Evolutionary conservation across 495 filamentous ascomycete species (phyloP).

Genomic region (Thermochaetoides thermophila): DNA sequence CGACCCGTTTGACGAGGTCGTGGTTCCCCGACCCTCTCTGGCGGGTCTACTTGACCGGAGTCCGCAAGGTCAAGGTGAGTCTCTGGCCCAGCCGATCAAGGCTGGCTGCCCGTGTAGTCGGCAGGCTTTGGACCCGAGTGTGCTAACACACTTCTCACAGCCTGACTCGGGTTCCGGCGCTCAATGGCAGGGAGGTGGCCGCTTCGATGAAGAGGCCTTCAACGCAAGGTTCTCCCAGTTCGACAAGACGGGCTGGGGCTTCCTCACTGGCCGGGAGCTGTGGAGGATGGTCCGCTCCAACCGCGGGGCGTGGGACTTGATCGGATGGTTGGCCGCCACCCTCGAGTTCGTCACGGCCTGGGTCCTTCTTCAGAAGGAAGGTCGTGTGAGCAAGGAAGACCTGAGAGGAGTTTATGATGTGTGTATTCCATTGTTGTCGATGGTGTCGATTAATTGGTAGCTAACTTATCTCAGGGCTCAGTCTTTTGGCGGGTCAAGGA

Average conservation of each 20-base stretch:
- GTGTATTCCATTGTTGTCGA: too few species aligned
- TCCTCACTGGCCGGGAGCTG: constrained; percentile 7
- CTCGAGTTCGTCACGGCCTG: constrained; percentile 35
- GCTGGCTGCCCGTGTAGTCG: too few species aligned
- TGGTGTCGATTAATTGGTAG: too few species aligned
- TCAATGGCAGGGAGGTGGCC: constrained; percentile 40
- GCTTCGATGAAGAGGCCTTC: constrained; percentile 39
- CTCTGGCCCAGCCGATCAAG: too few species aligned
- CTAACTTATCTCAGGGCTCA: constrained; percentile 9
- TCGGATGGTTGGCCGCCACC: constrained; percentile 18
- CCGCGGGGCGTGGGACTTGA: constrained; percentile 12
- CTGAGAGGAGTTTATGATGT: constrained; percentile 28
- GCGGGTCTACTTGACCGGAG: constrained; percentile 31
- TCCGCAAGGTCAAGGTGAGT: constrained; percentile 35
- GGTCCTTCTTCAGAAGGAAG: constrained; percentile 33
- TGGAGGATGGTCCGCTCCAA: constrained; percentile 10
- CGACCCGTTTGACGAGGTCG: constrained; percentile 26
- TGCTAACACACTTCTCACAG: too few species aligned
- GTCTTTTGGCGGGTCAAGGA: constrained; percentile 21
- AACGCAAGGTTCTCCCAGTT: constrained; percentile 46
- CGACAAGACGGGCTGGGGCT: constrained; percentile 16
- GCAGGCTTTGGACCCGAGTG: too few species aligned
- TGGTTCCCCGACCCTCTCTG: constrained; percentile 30
- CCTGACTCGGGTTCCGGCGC: constrained; percentile 40
- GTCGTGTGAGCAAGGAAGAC: constrained; percentile 33